Evolutionary conservation across 331 rosid genomes (phyloP), one percentile per base, ranked within the genome.

Genomic region (Phaseolus coccineus): DNA sequence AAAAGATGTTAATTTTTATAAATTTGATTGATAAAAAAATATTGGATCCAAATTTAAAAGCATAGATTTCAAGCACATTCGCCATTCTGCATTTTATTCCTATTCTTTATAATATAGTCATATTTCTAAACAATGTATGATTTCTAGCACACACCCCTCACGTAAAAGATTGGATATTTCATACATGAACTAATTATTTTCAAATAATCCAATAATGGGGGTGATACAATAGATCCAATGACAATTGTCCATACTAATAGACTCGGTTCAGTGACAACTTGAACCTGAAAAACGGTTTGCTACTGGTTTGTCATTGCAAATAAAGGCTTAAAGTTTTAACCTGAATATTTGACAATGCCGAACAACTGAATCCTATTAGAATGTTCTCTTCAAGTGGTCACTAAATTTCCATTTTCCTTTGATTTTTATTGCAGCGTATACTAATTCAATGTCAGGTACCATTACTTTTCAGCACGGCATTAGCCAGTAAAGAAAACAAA

Each of bases 341-440:
- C 24, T 40, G 47, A 56, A 78, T 57, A 19, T 28, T 35, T 69
- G 71, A 59, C 75, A 61, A 64, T n/a, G 30, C 48, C 68, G 10
- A 73, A 67, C 57, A 73, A 53, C 33, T 3, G 39, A 81, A 69
- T 73, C 81, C 66, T 8, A 44, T 14, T 24, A 66, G 16, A 71
- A 46, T n/a, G 63, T 8, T 47, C 28, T 59, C 48, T 51, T 52
- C 50, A 51, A 15, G 35, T 2, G 35, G 55, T 68, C 69, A 27
- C 42, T 30, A 73, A 69, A 33, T 69, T 42, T 35, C 13, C 27
- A 33, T 50, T 59, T 67, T 25, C 50, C 62, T 30, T 67, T 9
- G 16, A 81, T 57, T 25, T 28, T 6, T 16, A 67, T 31, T 67
- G 13, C 14, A 15, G 24, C 42, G 19, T 9, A 48, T 51, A 48